Base-by-base conservation (phyloP, 306 rosid genomes). In the Vigna unguiculata region DNA sequence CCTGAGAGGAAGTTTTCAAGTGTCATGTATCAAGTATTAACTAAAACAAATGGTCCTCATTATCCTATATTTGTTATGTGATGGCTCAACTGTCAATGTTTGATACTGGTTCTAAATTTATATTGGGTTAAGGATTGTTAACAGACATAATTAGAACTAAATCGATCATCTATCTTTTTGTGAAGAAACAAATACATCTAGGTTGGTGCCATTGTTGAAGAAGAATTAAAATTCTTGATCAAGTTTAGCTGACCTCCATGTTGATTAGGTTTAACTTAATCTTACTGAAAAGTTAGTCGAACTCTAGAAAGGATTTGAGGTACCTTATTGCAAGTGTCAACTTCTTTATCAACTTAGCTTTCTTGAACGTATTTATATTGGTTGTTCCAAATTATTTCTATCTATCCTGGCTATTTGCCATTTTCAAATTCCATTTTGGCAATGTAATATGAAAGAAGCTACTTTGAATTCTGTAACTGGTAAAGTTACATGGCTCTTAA, bases 281-380 rank as follows among this genome's bases (percentile, higher is more conserved):
- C 78, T 72, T 72, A 19, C 48, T 40, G 46, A 51, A 79, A 43
- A 65, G 14, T 64, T 80, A 66, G 67, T 57, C 20, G 13, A 74
- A 46, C 71, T 55, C 65, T 47, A 46, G 61, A 65, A 45, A 30
- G 41, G 9, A 53, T 53, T 20, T 3, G 45, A 64, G 7, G 12
- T 45, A 30, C 17, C 53, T 72, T 53, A 40, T 24, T 52, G 28
- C 67, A 53, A 62, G 43, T 54, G 45, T 79, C 53, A 13, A 62
- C 11, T 22, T 79, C 68, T 72, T 30, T 58, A 57, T 55, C 80
- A 22, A 58, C 46, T 47, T 48, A 47, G 55, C 65, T 67, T 3
- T 14, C 51, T 21, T 65, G 12, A 64, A 72, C 53, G 57, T 47
- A 40, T 72, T 61, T 64, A 77, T 30, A 71, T 25, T 52, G 38